These are phyloP conservation scores for Teratosphaeria zuluensis DNA, from an alignment of 2,329 filamentous ascomycete genomes.

Conservation along the genomic window DNA sequence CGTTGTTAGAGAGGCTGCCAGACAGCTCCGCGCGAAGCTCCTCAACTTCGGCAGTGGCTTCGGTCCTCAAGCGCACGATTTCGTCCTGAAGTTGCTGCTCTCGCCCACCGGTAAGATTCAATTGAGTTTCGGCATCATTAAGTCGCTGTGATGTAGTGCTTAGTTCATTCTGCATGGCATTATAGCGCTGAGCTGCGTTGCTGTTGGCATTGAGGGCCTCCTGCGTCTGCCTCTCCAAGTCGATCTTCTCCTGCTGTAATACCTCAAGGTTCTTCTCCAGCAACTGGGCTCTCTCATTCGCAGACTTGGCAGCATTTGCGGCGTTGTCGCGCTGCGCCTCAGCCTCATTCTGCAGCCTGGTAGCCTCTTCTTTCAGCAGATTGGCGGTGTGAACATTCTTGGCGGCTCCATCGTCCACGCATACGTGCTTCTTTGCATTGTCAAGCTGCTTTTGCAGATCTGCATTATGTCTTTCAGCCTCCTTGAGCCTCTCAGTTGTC, in stretches of 20 bases:
- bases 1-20: too few species aligned
- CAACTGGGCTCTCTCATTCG: background rate
- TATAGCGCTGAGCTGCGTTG: background rate
- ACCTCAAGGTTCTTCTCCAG: background rate
- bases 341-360: background rate
- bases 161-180: background rate
- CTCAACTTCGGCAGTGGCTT: background rate
- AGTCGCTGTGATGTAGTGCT: background rate
- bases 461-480: background rate
- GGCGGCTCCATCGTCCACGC: background rate
- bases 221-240: background rate
- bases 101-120: background rate
- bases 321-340: background rate
- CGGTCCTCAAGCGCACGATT: background rate
- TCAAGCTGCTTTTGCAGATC: background rate
- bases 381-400: background rate
- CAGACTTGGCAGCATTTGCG: background rate
- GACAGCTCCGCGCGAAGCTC: background rate
- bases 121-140: background rate
- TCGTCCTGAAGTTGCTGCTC: background rate
- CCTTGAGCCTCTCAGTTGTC: background rate
- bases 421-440: background rate
- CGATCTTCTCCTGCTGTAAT: background rate
- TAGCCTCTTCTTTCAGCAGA: background rate
- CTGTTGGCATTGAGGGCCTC: background rate